Evolutionary conservation across 1,284 basidiomycete genomes (phyloP), one percentile per base, ranked within the genome.

Genomic region (Fistulinella cinereoalba): DNA sequence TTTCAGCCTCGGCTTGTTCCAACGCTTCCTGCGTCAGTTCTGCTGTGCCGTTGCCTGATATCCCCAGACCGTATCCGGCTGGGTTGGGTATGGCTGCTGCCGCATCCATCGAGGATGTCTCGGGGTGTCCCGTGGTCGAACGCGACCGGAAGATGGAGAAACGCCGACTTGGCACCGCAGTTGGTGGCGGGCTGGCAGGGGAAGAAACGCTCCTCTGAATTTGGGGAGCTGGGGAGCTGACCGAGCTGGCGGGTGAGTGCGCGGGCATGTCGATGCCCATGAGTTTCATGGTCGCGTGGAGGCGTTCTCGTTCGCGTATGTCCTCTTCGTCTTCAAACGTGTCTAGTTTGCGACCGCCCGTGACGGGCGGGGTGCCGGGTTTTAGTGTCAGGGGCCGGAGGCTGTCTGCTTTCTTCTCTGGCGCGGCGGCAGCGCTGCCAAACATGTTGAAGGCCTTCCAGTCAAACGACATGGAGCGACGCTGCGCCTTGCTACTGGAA

Each of bases 261-360:
- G 54, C 57, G 27, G 71, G 63, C 37, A 84, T 81, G 59, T 91
- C 82, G 47, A 94, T 88, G 9, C 92, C 92, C 89, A 94, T 92
- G 25, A 95, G 72, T 66, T 92, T 92, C 85, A 95, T 87, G 11
- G 88, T 88, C 11, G 92, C 91, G 57, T 88, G 76, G 49, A 94
- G 71, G 13, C 90, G 80, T 65, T 93, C 90, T 47, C 92, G 75
- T 66, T 94, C 92, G 49, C 77, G 77, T 39, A 80, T 76, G 58
- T 96, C 92, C 49, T 95, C 89, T 42, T 95, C 92, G 23, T 64
- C 92, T 67, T 96, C 92, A 33, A 79, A 72, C 2, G 77, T 92
- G 57, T 85, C 87, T 37, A 89, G 65, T 65, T 88, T 90, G 43
- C 86, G 76, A n/a, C 77, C 87, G 48, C 74, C 68, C 6, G 78